phyloP scores from a whole-genome alignment of 306 rosid genomes.

The Senna tora region DNA sequence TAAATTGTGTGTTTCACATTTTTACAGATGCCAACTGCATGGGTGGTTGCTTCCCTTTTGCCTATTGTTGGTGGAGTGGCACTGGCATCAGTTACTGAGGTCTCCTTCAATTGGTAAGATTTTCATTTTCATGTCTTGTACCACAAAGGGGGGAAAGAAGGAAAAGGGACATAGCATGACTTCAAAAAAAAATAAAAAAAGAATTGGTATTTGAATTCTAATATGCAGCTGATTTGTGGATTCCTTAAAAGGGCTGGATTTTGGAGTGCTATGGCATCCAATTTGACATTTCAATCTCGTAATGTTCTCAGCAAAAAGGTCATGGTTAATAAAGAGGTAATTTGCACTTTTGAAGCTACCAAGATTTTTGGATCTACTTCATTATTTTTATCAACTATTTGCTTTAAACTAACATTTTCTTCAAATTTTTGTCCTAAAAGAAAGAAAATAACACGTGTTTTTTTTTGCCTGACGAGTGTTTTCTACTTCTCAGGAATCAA shows the following conservation, averaged over 20 bases:
- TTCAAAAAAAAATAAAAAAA: not conserved
- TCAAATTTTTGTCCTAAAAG: not conserved
- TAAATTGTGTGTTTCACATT: constrained; percentile 26
- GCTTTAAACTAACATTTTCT: constrained; percentile 23
- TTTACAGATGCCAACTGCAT: constrained; percentile 69
- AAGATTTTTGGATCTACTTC: constrained; percentile 29
- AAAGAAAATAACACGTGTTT: constrained; percentile 32
- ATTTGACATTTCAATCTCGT: constrained; percentile 91
- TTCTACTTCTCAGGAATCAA: constrained; percentile 67
- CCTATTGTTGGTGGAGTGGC: constrained; percentile 97
- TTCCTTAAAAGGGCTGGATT: constrained; percentile 81
- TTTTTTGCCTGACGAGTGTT: no score
- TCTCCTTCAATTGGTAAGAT: constrained; percentile 89
- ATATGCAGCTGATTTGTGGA: constrained; percentile 29
- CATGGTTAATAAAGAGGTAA: constrained; percentile 89
- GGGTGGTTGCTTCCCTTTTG: constrained; percentile 84
- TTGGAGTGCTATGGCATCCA: constrained; percentile 99
- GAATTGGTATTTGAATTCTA: constrained; percentile 29
- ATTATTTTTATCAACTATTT: constrained; percentile 2
- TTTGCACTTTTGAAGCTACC: constrained; percentile 14
- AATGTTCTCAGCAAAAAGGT: constrained; percentile 96
- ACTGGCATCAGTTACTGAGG: constrained; percentile 85
- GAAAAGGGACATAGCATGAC: not conserved
- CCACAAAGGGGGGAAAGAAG: constrained; percentile 11
- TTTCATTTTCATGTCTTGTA: constrained; percentile 9